phyloP scores from a whole-genome alignment of 345 rosid species.

The Raphanus raphanistrum region DNA sequence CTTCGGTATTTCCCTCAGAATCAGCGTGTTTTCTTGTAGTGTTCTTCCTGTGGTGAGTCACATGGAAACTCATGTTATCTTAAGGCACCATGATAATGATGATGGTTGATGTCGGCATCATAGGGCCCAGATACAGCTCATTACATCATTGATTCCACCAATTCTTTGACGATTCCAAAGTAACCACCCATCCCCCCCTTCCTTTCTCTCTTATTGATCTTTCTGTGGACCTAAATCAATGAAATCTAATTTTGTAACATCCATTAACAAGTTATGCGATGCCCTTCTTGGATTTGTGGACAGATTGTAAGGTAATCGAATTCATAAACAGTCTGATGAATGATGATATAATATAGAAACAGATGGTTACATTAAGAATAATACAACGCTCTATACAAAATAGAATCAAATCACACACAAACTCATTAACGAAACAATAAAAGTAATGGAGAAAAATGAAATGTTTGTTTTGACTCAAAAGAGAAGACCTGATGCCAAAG shows the following conservation, averaged over 20 bases:
- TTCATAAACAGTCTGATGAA: conserved; percentile 24
- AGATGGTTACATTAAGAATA: conserved; percentile 16
- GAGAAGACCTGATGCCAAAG: conserved; percentile 41
- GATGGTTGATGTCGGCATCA: conserved; percentile 21
- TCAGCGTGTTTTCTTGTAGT: no score
- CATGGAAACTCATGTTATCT: conserved; percentile 35
- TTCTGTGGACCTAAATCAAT: conserved; percentile 35
- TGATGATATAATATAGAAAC: conserved; percentile 14
- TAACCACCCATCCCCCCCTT: background rate
- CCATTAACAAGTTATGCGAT: background rate
- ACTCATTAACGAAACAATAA: conserved; percentile 31
- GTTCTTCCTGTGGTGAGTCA: conserved; percentile 26
- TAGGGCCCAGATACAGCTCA: conserved; percentile 33
- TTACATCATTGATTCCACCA: conserved; percentile 30
- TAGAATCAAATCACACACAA: conserved; percentile 22
- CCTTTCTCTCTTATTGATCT: conserved; percentile 20
- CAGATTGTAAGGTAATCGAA: conserved; percentile 8
- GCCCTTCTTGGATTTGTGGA: background rate
- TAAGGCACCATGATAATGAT: conserved; percentile 24
- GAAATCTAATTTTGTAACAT: background rate
- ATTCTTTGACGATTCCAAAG: conserved; percentile 19
- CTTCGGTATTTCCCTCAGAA: no score
- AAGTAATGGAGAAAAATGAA: conserved; percentile 24
- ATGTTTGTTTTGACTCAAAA: conserved; percentile 20
- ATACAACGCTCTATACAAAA: conserved; percentile 27